Percentiles rank a stretch among this genome's conserved stretches.
These are phyloP conservation scores for Polysphondylium violaceum DNA, from an alignment of 78 protist species.

Conservation along the genomic window DNA sequence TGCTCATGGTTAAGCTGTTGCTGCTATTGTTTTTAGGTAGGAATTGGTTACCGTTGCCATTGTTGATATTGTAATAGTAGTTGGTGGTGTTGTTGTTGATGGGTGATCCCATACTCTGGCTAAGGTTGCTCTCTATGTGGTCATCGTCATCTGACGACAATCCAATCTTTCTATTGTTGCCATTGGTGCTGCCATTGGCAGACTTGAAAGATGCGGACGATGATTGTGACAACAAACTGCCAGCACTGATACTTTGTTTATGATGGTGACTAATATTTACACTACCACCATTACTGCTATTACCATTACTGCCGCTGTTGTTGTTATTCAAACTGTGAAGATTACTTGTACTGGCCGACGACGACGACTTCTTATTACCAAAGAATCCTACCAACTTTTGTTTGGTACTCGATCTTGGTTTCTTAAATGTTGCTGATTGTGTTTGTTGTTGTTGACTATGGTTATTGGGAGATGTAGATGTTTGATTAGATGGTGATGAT, in stretches of 20 bases:
- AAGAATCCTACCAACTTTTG: constrained; percentile 29
- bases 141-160: not conserved
- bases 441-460: not conserved
- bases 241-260: too few relatives aligned
- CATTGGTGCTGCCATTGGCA: not conserved
- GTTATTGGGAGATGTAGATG: not conserved
- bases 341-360: not conserved
- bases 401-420: constrained; percentile 57
- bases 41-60: not conserved
- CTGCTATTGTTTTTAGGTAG: not conserved
- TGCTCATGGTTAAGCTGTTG: not conserved
- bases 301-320: not conserved
- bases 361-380: constrained; percentile 13
- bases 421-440: constrained; percentile 12
- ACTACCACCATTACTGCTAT: not conserved
- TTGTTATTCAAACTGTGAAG: not conserved
- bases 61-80: too few relatives aligned
- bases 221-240: too few relatives aligned
- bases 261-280: not conserved
- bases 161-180: not conserved
- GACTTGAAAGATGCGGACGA: not conserved
- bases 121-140: not conserved
- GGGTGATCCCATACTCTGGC: constrained; percentile 6
- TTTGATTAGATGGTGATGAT: not conserved
- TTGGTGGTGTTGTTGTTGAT: too few relatives aligned